Evolutionary conservation across 805 yeast species (phyloP), one percentile per base, ranked within the genome.

Genomic region (Yamadazyma akitaensis): DNA sequence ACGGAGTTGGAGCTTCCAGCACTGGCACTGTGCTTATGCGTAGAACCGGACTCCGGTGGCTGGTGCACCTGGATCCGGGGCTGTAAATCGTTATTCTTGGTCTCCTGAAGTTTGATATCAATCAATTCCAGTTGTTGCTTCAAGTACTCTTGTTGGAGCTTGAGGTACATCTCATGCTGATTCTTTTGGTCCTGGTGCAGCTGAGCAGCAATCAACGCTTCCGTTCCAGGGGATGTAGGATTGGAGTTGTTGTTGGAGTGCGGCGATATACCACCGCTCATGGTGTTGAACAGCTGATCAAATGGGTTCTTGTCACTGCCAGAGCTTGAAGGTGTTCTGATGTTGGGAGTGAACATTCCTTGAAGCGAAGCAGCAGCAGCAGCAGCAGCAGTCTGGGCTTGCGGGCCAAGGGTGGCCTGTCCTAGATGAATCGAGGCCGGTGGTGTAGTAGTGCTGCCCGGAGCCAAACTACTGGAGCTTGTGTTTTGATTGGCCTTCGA

Each of bases 271-370:
- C 32, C 26, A 3, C 32, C 32, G 30, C 32, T 36, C 32, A 37
- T 35, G 35, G 11, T 25, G 10, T 17, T 39, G 39, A 47, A 49
- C 10, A 50, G 45, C 31, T 56, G 56, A 24, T 70, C 76, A 51
- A 72, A 72, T 34, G 75, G 75, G 51, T 71, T 70, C 17, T 47
- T 57, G 26, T 62, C 69, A 9, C 58, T 51, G 5, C 64, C 61
- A 11, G 58, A 53, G 17, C 55, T 56, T 17, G 53, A 49, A 1
- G 76, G 76, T 0, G 74, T 67, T 40, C 54, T 59, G 21, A 71
- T 59, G 5, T 53, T 55, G 7, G 76, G 75, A 0, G 75, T 68
- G 43, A 65, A 69, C 18, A 68, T 63, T 2, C 71, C 75, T n/a
- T 56, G 54, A 36, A 70, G 63, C 14, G 63, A 55, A 16, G 37